Base-by-base conservation (phyloP, 2,329 filamentous ascomycete genomes). In the Colletotrichum australisinense region DNA sequence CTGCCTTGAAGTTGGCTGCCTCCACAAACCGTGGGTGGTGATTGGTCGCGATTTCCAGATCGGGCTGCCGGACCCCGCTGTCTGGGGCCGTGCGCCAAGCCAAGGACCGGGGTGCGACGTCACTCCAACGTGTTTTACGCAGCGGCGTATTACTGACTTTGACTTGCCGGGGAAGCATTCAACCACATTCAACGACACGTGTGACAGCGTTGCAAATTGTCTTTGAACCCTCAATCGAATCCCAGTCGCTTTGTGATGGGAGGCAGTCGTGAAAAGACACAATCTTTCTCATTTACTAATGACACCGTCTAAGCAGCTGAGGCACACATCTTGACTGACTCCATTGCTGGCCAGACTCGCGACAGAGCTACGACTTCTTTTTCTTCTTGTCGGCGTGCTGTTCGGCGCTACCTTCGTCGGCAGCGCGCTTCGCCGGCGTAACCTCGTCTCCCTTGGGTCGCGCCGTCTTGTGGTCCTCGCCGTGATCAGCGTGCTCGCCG, bases 401-500 rank as follows among this genome's bases (percentile, higher is more conserved):
- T 57, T 73, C 72, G 9, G 59, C 72, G 38, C 74, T 75, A 22
- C 74, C 68, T 65, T 75, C 74, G 7, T 72, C 72, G 63, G 58
- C 63, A 35, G 57, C 58, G 30, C 72, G 64, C 59, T 75, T 75
- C 30, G 74, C 60, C 26, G 72, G 74, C 16, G 74, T 75, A 16
- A 69, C 56, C 22, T 75, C 73, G 14, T 75, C 68, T 9, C 59
- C 64, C 67, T 56, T 71, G 14, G 56, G 52, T 22, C 32, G 49
- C 38, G 42, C 24, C 49, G 69, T 68, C 1, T 76, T 75, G 12
- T 79, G 77, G 12, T 75, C 79, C 6, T 53, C 69, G 2, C 78
- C 78, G 22, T 78, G 69, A 59, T 81, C 82, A 0, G 81, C 82
- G 52, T 79, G 75, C 58, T 80, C 82, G 2, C 80, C 81, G 46